A percentile compares a stretch with the other conserved stretches of the same genome.
phyloP scores from a whole-genome alignment of 2,329 filamentous ascomycete species.

The Diaporthe capsici region DNA sequence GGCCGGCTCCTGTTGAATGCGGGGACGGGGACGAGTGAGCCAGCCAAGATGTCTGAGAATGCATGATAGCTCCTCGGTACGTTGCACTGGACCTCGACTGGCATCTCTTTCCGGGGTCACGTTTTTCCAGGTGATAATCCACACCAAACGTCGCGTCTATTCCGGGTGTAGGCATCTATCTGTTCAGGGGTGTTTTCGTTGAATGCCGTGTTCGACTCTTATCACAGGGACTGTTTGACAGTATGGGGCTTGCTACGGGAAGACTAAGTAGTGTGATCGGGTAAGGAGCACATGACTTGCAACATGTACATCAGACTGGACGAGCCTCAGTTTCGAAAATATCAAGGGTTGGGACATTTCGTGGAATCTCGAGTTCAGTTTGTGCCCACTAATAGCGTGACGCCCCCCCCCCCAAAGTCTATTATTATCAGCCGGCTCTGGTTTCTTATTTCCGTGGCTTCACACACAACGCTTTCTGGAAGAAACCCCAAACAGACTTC shows the following conservation, averaged over 20 bases:
- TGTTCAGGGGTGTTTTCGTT: neutral
- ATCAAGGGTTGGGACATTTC: too few relatives aligned
- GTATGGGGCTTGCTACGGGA: neutral
- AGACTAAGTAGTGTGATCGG: too few relatives aligned
- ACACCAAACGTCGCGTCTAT: neutral
- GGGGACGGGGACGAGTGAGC: neutral
- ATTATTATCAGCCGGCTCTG: too few relatives aligned
- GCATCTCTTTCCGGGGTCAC: neutral
- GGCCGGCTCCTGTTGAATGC: neutral
- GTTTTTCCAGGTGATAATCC: conserved; percentile 9
- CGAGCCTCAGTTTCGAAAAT: too few relatives aligned
- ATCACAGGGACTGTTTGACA: neutral
- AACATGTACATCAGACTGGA: too few relatives aligned
- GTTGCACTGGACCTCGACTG: neutral
- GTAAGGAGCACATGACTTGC: too few relatives aligned
- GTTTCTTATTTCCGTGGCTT: neutral
- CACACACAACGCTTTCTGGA: neutral
- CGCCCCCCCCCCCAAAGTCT: neutral
- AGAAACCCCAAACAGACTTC: neutral
- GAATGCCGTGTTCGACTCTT: neutral
- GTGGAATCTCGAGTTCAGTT: neutral
- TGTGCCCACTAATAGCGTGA: neutral
- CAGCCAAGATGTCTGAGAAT: neutral
- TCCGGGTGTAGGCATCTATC: neutral
- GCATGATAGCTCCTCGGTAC: conserved; percentile 4